Evolutionary conservation across 495 filamentous ascomycete species (phyloP).

Genomic region (Neurospora intermedia): DNA sequence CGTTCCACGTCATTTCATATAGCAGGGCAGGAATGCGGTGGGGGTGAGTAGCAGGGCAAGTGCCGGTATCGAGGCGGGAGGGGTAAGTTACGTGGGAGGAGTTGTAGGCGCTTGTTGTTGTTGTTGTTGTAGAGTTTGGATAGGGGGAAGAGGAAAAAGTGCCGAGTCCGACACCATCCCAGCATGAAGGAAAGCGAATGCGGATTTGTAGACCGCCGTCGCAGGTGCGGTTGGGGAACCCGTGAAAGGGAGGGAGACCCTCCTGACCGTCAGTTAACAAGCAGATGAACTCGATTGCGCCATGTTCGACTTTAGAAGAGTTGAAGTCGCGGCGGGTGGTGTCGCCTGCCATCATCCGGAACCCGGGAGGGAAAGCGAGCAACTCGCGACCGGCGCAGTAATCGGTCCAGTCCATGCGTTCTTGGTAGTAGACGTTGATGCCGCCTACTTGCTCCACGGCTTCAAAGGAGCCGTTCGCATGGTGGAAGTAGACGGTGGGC

Average conservation of each 20-base stretch:
- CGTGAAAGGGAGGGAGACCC: constrained; percentile 19
- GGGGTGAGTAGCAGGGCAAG: constrained; percentile 45
- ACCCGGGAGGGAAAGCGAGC: constrained; percentile 48
- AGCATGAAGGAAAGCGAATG: constrained; percentile 69
- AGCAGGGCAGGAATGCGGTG: constrained; percentile 48
- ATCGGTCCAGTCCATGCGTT: constrained; percentile 33
- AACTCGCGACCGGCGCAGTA: constrained; percentile 33
- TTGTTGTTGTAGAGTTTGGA: not conserved
- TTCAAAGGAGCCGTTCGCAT: constrained; percentile 52
- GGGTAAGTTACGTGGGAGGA: constrained; percentile 51
- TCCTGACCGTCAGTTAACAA: too few species aligned
- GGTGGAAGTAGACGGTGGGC: constrained; percentile 52
- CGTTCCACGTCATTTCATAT: constrained; percentile 52
- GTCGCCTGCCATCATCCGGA: constrained; percentile 60
- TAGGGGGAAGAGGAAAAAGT: not conserved
- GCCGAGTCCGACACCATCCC: constrained; percentile 54
- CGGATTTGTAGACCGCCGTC: constrained; percentile 53
- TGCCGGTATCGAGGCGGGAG: constrained; percentile 30
- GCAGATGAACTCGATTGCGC: constrained; percentile 40
- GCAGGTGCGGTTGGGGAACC: constrained; percentile 44
- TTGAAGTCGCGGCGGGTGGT: constrained; percentile 33
- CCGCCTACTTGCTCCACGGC: constrained; percentile 43
- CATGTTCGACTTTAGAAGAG: constrained; percentile 19
- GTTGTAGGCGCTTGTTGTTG: constrained; percentile 29
- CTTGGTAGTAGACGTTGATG: constrained; percentile 30